A percentile compares a stretch with the other conserved stretches of the same genome.
Evolutionary conservation across 306 rosid genomes (phyloP).

Genomic region (Pterocarpus santalinus): DNA sequence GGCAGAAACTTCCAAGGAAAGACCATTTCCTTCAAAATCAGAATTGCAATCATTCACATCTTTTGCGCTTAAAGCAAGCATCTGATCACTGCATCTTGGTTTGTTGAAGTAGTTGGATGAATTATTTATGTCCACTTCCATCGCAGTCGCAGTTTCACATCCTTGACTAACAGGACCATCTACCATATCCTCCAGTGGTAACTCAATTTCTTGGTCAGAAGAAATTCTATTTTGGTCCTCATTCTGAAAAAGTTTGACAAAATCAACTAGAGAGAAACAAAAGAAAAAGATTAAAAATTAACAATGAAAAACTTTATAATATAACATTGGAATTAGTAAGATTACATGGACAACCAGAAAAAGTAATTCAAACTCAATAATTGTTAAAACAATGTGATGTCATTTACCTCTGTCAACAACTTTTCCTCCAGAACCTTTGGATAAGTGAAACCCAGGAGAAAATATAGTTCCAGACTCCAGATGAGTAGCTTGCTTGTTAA

Average conservation of each 20-base stretch:
- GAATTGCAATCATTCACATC: conserved; percentile 55
- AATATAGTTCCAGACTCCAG: conserved; percentile 76
- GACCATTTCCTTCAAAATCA: conserved; percentile 69
- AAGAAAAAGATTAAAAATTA: conserved; percentile 41
- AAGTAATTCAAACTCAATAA: conserved; percentile 8
- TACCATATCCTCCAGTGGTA: conserved; percentile 49
- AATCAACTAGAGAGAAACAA: conserved; percentile 71
- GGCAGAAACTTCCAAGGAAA: conserved; percentile 84
- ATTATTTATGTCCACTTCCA: conserved; percentile 51
- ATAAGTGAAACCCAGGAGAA: conserved; percentile 86
- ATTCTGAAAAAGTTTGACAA: conserved; percentile 70
- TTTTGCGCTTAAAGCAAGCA: conserved; percentile 47
- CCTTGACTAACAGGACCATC: conserved; percentile 56
- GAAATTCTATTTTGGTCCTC: conserved; percentile 63
- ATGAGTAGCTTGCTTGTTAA: conserved; percentile 56
- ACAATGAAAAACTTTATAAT: conserved; percentile 21
- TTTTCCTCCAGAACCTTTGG: conserved; percentile 71
- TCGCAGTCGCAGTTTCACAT: conserved; percentile 56
- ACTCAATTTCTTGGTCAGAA: conserved; percentile 52
- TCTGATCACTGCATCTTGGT: conserved; percentile 35
- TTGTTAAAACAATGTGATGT: neutral
- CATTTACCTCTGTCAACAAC: conserved; percentile 77
- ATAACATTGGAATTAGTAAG: conserved; percentile 39
- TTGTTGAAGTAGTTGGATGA: conserved; percentile 37
- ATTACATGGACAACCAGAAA: conserved; percentile 25